Conservation (phyloP, 352 stramenopile species). For the Globisporangium cylindrosporum region DNA sequence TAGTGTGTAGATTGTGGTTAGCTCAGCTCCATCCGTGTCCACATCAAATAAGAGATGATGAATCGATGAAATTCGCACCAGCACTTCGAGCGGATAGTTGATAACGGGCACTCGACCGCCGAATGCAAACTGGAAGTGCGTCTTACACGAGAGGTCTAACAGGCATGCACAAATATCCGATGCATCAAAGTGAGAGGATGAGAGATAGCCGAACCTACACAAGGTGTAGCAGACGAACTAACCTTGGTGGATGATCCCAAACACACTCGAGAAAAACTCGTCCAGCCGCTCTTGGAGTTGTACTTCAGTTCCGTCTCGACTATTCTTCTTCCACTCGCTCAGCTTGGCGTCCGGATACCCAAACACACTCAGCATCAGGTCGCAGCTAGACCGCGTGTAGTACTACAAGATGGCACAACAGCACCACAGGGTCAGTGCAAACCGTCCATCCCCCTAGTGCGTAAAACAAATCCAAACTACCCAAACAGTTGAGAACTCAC, state of each 20-base stretch:
- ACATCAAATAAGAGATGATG: too few relatives aligned
- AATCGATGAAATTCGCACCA: conserved; percentile 24
- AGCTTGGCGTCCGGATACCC: conserved; percentile 47
- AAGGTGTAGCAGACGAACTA: neutral
- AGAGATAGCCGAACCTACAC: too few relatives aligned
- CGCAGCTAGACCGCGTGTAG: conserved; percentile 50
- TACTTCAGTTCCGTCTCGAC: neutral
- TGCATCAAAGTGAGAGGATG: neutral
- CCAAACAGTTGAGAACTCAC: conserved; percentile 1
- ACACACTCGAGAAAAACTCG: conserved; percentile 23
- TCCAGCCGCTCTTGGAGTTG: conserved; percentile 28
- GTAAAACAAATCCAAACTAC: neutral
- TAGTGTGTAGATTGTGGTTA: neutral
- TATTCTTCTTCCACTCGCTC: conserved; percentile 15
- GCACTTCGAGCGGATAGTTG: conserved; percentile 43
- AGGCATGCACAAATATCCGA: neutral
- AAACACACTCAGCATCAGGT: conserved; percentile 50
- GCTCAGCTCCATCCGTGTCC: neutral
- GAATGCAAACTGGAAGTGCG: conserved; percentile 49
- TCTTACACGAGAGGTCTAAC: conserved; percentile 37
- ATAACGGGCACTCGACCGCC: conserved; percentile 33
- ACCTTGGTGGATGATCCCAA: conserved; percentile 26
- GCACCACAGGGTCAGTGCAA: neutral
- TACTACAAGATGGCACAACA: conserved; percentile 31
- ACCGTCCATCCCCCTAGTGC: neutral